A percentile compares a stretch with the other conserved stretches of the same genome.
phyloP scores from a whole-genome alignment of 345 rosid genomes.

The Gossypium raimondii region DNA sequence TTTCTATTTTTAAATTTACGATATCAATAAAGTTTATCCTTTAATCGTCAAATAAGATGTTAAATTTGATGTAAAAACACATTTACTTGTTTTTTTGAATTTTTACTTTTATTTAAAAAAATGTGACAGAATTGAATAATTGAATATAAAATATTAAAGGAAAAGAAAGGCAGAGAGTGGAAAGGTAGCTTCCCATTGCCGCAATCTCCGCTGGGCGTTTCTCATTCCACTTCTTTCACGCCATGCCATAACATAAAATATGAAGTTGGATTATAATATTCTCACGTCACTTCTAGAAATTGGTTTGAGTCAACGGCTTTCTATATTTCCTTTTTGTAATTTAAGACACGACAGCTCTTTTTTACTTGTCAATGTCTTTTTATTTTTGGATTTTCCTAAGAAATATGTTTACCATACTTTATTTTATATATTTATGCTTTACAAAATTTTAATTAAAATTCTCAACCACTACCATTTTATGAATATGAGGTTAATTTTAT shows the following conservation, averaged over 20 bases:
- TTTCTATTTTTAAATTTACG: neutral
- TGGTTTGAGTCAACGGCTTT: neutral
- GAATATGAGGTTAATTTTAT: no score
- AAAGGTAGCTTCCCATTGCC: slow-evolving; percentile 26
- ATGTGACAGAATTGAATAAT: neutral
- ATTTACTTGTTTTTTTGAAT: no score
- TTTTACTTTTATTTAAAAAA: no score
- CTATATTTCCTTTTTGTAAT: neutral
- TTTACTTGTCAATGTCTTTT: neutral
- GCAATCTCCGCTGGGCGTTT: slow-evolving; percentile 48
- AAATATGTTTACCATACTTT: slow-evolving; percentile 9
- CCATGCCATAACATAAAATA: neutral
- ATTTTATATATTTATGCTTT: neutral
- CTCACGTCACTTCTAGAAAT: neutral
- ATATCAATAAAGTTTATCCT: no score
- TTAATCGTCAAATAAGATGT: no score
- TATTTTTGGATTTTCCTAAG: neutral
- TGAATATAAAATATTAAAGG: neutral
- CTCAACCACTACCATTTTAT: neutral
- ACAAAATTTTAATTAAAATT: neutral
- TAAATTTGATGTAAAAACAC: no score
- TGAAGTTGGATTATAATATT: neutral
- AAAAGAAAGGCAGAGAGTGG: neutral
- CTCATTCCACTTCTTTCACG: slow-evolving; percentile 16
- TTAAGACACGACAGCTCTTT: neutral